Evolutionary conservation across 2,329 filamentous ascomycete species (phyloP).

Genomic region (Dendrostoma leiphaemia): DNA sequence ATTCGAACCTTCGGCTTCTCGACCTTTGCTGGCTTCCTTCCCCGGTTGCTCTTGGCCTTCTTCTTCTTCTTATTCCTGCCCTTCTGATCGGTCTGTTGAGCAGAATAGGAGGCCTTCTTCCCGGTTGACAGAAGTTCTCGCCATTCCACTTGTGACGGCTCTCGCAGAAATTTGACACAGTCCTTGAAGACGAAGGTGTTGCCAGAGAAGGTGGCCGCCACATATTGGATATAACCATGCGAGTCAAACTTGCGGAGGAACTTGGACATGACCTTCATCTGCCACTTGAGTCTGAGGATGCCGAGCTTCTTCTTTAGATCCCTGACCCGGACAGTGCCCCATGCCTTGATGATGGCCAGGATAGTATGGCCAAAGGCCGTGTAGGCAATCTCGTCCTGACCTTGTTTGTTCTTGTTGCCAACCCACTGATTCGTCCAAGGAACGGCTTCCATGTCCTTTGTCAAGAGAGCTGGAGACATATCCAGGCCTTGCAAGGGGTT

Average conservation of each 20-base stretch:
- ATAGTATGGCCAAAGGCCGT: constrained; percentile 55
- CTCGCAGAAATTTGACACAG: constrained; percentile 57
- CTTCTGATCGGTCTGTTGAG: constrained; percentile 19
- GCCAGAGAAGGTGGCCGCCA: constrained; percentile 52
- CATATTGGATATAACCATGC: constrained; percentile 54
- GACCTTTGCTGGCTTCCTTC: neutral
- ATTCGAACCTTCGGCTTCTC: constrained; percentile 1
- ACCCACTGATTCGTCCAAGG: constrained; percentile 57
- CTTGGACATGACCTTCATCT: constrained; percentile 60
- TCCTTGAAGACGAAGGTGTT: constrained; percentile 55
- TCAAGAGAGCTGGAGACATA: constrained; percentile 30
- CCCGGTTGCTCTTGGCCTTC: constrained; percentile 4
- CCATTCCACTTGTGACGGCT: constrained; percentile 57
- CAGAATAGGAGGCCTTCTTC: constrained; percentile 30
- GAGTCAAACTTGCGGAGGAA: constrained; percentile 57
- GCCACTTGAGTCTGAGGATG: constrained; percentile 51
- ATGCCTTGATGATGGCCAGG: constrained; percentile 55
- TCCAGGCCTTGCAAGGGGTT: constrained; percentile 26
- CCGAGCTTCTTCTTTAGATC: constrained; percentile 59
- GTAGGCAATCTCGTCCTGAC: constrained; percentile 45
- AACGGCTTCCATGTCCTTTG: constrained; percentile 49
- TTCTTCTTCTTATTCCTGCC: constrained; percentile 19
- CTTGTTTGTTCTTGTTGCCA: constrained; percentile 39
- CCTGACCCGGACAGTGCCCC: constrained; percentile 55
- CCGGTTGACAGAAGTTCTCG: constrained; percentile 51